A percentile compares a stretch with the other conserved stretches of the same genome.
These are phyloP conservation scores for Nakaseomyces bracarensis DNA, from an alignment of 1,139 yeast species.

Conservation along the genomic window DNA sequence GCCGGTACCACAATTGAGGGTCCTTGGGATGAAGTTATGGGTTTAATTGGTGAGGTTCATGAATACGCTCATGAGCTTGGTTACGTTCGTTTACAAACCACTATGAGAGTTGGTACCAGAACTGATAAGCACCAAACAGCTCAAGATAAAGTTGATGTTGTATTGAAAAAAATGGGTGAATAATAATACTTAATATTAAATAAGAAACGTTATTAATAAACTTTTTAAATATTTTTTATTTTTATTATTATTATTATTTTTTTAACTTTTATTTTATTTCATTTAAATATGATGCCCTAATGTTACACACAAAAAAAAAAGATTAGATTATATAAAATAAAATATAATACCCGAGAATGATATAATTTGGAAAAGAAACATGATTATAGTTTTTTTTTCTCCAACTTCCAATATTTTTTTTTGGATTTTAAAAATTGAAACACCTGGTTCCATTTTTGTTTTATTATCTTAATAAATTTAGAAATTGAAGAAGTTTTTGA, in stretches of 20 bases:
- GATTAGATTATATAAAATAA: background rate
- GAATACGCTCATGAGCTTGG: slow-evolving; percentile 61
- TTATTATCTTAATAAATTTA: no score
- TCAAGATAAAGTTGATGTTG: slow-evolving; percentile 55
- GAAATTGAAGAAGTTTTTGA: no score
- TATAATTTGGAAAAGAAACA: no score
- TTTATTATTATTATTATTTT: background rate
- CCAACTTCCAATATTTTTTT: no score
- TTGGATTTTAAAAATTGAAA: slow-evolving; percentile 4
- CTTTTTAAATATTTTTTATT: background rate
- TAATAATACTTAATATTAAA: background rate
- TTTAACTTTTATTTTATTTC: background rate
- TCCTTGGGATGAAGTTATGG: slow-evolving; percentile 84
- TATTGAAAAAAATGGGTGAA: slow-evolving; percentile 33
- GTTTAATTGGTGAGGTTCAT: slow-evolving; percentile 70
- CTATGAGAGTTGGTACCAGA: slow-evolving; percentile 75
- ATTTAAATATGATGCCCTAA: slow-evolving; percentile 2
- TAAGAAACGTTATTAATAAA: no score
- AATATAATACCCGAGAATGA: background rate
- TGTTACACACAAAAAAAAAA: slow-evolving; percentile 3
- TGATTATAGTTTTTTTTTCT: no score
- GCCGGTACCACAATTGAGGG: slow-evolving; percentile 90
- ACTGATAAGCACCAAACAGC: slow-evolving; percentile 61
- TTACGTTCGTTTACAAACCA: slow-evolving; percentile 70
- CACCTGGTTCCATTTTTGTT: slow-evolving; percentile 36